Evolutionary conservation across 2,329 filamentous ascomycete genomes (phyloP).

Genomic region (Fusarium tuaranense): DNA sequence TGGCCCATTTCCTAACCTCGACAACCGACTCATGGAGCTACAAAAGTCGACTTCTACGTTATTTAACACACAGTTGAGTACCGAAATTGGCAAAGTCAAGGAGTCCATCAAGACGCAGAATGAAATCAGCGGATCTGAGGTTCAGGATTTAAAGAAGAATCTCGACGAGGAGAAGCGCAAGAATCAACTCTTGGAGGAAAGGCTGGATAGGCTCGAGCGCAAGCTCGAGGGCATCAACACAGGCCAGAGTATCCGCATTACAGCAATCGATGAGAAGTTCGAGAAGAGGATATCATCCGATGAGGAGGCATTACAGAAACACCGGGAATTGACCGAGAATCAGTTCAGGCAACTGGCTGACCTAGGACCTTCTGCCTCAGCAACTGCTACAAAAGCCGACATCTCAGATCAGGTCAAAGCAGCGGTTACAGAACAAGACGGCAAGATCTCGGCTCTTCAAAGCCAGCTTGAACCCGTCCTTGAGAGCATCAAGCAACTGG

Average conservation of each 20-base stretch:
- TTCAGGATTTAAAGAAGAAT: slow-evolving; percentile 16
- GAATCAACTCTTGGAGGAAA: slow-evolving; percentile 25
- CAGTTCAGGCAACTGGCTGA: slow-evolving; percentile 7
- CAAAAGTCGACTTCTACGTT: slow-evolving; percentile 7
- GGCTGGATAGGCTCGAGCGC: slow-evolving; percentile 38
- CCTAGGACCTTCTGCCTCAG: background rate
- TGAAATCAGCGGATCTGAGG: slow-evolving; percentile 8
- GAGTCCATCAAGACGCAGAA: background rate
- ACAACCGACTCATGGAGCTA: slow-evolving; percentile 13
- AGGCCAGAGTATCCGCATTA: background rate
- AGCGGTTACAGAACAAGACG: slow-evolving; percentile 14
- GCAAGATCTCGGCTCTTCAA: slow-evolving; percentile 8
- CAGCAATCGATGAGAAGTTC: slow-evolving; percentile 12
- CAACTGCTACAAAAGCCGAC: background rate
- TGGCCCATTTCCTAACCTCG: background rate
- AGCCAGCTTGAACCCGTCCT: background rate
- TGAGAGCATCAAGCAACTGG: slow-evolving; percentile 5
- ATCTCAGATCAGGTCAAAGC: background rate
- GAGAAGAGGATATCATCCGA: background rate
- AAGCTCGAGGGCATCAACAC: slow-evolving; percentile 38
- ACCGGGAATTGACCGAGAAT: background rate
- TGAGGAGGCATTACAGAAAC: background rate
- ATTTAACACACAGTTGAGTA: slow-evolving; percentile 14
- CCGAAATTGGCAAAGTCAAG: slow-evolving; percentile 32
- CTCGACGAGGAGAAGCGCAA: slow-evolving; percentile 30